Base-by-base conservation (phyloP, 257 asterid species). In the Salvia miltiorrhiza region DNA sequence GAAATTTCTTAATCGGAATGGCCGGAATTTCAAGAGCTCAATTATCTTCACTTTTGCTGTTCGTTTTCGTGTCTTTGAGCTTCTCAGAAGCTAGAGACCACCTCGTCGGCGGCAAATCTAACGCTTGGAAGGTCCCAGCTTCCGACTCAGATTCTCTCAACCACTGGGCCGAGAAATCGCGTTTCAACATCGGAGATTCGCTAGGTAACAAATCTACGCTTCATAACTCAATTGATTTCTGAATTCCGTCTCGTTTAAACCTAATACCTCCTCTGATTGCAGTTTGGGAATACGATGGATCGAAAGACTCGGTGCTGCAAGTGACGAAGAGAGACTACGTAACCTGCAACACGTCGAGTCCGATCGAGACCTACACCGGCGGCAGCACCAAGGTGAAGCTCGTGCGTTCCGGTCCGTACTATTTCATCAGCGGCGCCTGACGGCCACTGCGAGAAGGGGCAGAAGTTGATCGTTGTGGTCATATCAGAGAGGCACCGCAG, bases 381-480 rank as follows among this genome's bases (percentile, higher is more conserved):
- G 91, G 91, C 2, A 60, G 71, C 45, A 80, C 86, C 0, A 80
- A 49, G 67, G 81, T 90, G 79, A 77, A 76, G 79, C 89, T 92
- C 44, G 79, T 61, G 11, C 69, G 73, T 1, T 92, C 96, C 0
- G 97, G 98, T 2, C 92, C 98, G 1, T 71, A 79, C 80, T 82
- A 87, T 21, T 92, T 87, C 80, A 90, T 90, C 39, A 92, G 98
- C 58, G 97, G 97, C 17, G 86, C 81, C 1, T n/a, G 54, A 77
- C 17, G 93, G 86, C 2, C 84, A 82, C 57, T 90, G 98, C 79
- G 78, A 72, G 14, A 84, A 86, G 63, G 97, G 95, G 0, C 95
- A 90, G 86, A 92, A 90, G 80, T 0, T 90, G 74, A 72, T 83
- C 9, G 87, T 90, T 7, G 91, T 92, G 67, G 92, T 89, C 3